Percentiles rank a stretch among this genome's conserved stretches.
Evolutionary conservation across 1,284 basidiomycete genomes (phyloP).

Genomic region (Ganoderma lingzhi): DNA sequence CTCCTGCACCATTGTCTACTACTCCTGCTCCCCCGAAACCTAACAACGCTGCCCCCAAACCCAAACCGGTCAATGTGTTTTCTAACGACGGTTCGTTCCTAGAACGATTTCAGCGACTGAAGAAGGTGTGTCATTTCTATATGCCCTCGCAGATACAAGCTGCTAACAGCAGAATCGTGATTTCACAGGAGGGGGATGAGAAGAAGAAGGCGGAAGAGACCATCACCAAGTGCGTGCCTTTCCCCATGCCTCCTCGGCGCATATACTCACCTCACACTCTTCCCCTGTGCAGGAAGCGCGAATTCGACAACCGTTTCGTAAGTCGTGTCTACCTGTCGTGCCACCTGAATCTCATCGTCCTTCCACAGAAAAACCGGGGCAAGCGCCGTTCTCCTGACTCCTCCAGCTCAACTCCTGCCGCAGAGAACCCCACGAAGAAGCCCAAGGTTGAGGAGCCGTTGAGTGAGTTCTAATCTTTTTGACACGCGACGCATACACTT

Average conservation of each 20-base stretch:
- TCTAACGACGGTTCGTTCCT: constrained; percentile 68
- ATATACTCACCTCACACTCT: constrained; percentile 13
- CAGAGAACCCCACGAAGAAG: constrained; percentile 51
- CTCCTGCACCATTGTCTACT: constrained; percentile 37
- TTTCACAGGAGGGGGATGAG: constrained; percentile 59
- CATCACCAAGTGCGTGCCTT: constrained; percentile 50
- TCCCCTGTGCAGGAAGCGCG: constrained; percentile 56
- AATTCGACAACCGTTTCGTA: constrained; percentile 70
- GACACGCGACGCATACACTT: neutral
- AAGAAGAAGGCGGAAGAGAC: constrained; percentile 61
- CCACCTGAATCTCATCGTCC: constrained; percentile 8
- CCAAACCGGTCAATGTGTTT: constrained; percentile 62
- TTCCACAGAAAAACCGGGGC: constrained; percentile 62
- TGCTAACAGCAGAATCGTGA: constrained; percentile 1
- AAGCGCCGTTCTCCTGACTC: constrained; percentile 60
- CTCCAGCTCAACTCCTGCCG: constrained; percentile 41
- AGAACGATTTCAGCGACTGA: constrained; percentile 61
- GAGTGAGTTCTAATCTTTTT: constrained; percentile 35
- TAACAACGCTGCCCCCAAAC: constrained; percentile 40
- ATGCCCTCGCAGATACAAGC: neutral
- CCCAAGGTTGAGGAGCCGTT: constrained; percentile 42
- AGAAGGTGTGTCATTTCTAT: constrained; percentile 48
- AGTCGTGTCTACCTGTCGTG: constrained; percentile 39
- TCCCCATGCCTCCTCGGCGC: neutral
- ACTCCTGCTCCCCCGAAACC: constrained; percentile 38